phyloP scores from a whole-genome alignment of 805 yeast genomes.

The Ogataea haglerorum region DNA sequence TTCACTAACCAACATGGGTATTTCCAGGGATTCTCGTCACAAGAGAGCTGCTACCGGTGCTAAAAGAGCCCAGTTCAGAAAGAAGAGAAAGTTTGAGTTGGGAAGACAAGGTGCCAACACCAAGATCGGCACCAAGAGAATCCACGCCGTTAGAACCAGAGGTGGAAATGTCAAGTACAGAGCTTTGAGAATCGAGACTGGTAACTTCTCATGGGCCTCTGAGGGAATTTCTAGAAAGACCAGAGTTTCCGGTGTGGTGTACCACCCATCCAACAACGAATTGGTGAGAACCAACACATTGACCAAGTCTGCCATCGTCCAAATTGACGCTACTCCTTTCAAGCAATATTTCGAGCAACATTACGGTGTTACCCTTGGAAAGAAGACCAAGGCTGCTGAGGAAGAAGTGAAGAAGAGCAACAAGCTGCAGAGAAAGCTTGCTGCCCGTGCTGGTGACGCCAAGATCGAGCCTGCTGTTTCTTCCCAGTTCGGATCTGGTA shows the following conservation, averaged over 20 bases:
- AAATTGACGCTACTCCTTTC: conserved; percentile 99
- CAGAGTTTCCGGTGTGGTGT: conserved; percentile 95
- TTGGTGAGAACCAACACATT: conserved; percentile 99
- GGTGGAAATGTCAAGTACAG: conserved; percentile 99
- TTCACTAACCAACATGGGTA: conserved; percentile 74
- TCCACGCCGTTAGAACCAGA: conserved; percentile 98
- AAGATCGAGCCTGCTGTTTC: conserved; percentile 88
- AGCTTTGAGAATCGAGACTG: conserved; percentile 98
- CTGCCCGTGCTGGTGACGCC: conserved; percentile 83
- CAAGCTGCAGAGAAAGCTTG: conserved; percentile 87
- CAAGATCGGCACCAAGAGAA: conserved; percentile 98
- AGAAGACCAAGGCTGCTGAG: conserved; percentile 65
- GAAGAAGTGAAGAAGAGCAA: conserved; percentile 62
- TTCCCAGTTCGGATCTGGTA: conserved; percentile 97
- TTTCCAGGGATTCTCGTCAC: conserved; percentile 99
- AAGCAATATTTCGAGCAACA: conserved; percentile 98
- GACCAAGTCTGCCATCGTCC: conserved; percentile 98
- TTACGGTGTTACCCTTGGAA: conserved; percentile 93
- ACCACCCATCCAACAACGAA: conserved; percentile 99
- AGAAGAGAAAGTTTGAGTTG: conserved; percentile 99
- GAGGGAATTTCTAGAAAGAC: conserved; percentile 99
- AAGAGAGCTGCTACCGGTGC: conserved; percentile 99
- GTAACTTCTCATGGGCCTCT: conserved; percentile 99
- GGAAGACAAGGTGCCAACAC: conserved; percentile 99
- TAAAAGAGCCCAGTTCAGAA: conserved; percentile 99